Evolutionary conservation across 2,329 filamentous ascomycete genomes (phyloP).

Genomic region (Nemania serpens): DNA sequence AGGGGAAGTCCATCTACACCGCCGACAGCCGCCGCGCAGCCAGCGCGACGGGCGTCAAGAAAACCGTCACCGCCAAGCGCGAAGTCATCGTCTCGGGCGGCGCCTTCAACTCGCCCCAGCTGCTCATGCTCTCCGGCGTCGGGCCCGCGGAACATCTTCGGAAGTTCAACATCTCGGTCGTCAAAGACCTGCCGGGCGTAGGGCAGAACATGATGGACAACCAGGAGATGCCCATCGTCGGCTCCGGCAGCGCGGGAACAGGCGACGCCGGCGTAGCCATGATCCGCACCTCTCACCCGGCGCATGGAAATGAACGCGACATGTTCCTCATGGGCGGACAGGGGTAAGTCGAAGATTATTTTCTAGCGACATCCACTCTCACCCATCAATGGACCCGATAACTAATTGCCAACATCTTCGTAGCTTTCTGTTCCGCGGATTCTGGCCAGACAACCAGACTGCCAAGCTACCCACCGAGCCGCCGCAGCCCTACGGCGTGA

Average conservation of each 20-base stretch:
- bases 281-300: slow-evolving; percentile 21
- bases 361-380: too few species aligned
- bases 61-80: slow-evolving; percentile 37
- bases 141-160: slow-evolving; percentile 47
- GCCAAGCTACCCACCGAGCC: slow-evolving; percentile 36
- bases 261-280: slow-evolving; percentile 21
- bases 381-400: not conserved
- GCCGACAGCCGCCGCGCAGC: slow-evolving; percentile 35
- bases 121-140: slow-evolving; percentile 55
- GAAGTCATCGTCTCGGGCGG: slow-evolving; percentile 56
- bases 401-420: not conserved
- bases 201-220: slow-evolving; percentile 54
- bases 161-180: slow-evolving; percentile 47
- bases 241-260: slow-evolving; percentile 17
- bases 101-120: slow-evolving; percentile 53
- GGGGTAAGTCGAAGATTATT: slow-evolving; percentile 6
- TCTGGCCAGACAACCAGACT: slow-evolving; percentile 31
- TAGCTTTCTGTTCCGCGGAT: slow-evolving; percentile 31
- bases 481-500: slow-evolving; percentile 40
- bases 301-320: slow-evolving; percentile 26
- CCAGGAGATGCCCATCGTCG: slow-evolving; percentile 43
- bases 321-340: slow-evolving; percentile 29
- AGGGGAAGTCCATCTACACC: slow-evolving; percentile 38
- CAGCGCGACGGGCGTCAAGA: slow-evolving; percentile 32
- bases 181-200: slow-evolving; percentile 52